A percentile compares a stretch with the other conserved stretches of the same genome.
Evolutionary conservation across 2,329 filamentous ascomycete species (phyloP).

Genomic region (Xylariomycetidae sp.): DNA sequence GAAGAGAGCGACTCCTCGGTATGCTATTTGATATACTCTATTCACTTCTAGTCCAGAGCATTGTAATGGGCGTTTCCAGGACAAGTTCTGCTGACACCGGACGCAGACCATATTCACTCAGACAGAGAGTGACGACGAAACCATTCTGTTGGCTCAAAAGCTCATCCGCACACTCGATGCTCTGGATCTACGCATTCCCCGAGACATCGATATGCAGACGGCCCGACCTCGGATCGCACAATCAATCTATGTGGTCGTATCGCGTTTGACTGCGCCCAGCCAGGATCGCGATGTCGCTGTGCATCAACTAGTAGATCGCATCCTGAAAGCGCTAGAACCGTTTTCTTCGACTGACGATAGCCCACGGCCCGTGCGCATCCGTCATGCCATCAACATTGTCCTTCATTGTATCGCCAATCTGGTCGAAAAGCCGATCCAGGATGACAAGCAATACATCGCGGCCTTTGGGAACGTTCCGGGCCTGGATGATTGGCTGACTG

Average conservation of each 20-base stretch:
- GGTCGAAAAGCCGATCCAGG: constrained; percentile 13
- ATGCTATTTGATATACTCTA: too few species aligned
- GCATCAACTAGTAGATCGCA: constrained; percentile 6
- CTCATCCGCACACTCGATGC: constrained; percentile 16
- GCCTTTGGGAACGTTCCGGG: constrained; percentile 19
- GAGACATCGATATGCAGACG: constrained; percentile 15
- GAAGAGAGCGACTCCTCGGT: too few species aligned
- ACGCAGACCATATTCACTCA: too few species aligned
- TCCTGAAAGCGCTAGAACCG: constrained; percentile 7
- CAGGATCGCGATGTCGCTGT: too few species aligned
- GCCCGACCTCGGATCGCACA: constrained; percentile 17
- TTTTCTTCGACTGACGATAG: too few species aligned
- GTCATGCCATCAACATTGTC: constrained; percentile 17
- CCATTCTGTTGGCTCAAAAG: constrained; percentile 15
- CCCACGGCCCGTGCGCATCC: too few species aligned
- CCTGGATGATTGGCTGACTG: constrained; percentile 16
- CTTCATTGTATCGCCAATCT: constrained; percentile 17
- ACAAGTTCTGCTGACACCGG: too few species aligned
- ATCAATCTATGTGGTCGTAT: constrained; percentile 16
- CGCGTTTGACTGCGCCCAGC: too few species aligned
- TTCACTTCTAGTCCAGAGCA: too few species aligned
- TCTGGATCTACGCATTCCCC: constrained; percentile 17
- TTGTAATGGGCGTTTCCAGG: too few species aligned
- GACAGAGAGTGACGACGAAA: too few species aligned
- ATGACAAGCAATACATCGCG: constrained; percentile 19